Evolutionary conservation across 306 rosid genomes (phyloP), one percentile per base, ranked within the genome.

Genomic region (Morella rubra): DNA sequence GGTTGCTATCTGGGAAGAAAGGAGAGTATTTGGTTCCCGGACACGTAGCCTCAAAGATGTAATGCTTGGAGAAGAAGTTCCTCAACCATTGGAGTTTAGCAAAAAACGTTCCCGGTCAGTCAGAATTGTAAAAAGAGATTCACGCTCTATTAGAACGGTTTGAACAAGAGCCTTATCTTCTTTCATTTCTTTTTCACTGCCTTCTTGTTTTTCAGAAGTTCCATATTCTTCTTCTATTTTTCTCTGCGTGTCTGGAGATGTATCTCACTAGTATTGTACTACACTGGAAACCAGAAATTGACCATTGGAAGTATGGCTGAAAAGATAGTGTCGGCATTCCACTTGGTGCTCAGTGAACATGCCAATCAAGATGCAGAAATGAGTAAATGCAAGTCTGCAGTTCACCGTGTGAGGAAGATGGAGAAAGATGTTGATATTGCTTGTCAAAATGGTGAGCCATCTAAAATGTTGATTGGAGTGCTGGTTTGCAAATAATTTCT

Each of bases 1-100:
- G 98, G 87, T 94, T 80, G 86, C 84, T 61, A 89, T 94, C 78
- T 94, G 98, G 98, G 97, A 91, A 75, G 84, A 86, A 79, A 92
- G 98, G 81, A 88, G 82, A 76, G 98, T 94, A 50, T 91, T 94
- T 81, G 98, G 96, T 19, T 87, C 95, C 64, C 95, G 86, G 60
- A 85, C 90, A 8, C 77, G 44, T 71, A 91, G 87, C 80, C 91
- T 94, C 64, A 90, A 87, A 78, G 95, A 87, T 68, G 71, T 92
- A 67, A 86, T 94, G 90, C 96, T 94, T 69, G 97, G 93, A 80
- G 90, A 89, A 81, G 89, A 84, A 76, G 84, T 55, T 49, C 96
- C 97, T 80, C 90, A 90, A 53, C 91, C 95, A 2, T 75, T 94
- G 76, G 96, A 89, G 83, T 65, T 91, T 49, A 81, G 79, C 77